Conservation (phyloP, 495 filamentous ascomycete species). For the Parathielavia hyrcaniae region DNA sequence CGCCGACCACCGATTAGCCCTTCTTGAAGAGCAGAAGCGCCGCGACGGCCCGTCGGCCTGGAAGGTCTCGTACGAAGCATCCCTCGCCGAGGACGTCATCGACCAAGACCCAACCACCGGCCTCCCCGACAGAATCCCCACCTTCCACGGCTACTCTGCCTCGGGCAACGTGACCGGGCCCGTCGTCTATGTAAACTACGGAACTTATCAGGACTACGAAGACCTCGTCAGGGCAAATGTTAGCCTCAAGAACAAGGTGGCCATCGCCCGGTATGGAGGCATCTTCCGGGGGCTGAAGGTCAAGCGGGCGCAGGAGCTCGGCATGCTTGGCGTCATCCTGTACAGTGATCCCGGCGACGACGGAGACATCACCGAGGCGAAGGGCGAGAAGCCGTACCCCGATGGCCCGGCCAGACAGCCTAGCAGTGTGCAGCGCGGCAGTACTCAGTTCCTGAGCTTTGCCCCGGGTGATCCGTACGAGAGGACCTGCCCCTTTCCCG, state of each 20-base stretch:
- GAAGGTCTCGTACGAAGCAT: constrained; percentile 71
- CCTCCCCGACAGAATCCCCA: constrained; percentile 69
- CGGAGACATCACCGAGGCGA: constrained; percentile 69
- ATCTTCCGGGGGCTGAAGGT: constrained; percentile 90
- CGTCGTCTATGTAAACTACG: constrained; percentile 81
- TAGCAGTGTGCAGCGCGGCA: constrained; percentile 88
- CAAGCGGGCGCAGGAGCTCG: constrained; percentile 85
- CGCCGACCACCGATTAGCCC: constrained; percentile 65
- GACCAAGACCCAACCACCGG: constrained; percentile 74
- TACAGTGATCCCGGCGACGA: constrained; percentile 91
- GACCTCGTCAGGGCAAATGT: constrained; percentile 73
- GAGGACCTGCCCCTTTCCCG: neutral
- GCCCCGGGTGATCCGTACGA: constrained; percentile 54
- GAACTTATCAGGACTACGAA: constrained; percentile 76
- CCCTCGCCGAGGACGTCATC: constrained; percentile 78
- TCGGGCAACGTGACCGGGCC: constrained; percentile 81
- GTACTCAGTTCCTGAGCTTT: constrained; percentile 71
- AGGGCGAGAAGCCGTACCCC: constrained; percentile 76
- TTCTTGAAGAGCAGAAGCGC: constrained; percentile 61
- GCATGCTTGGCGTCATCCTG: constrained; percentile 79
- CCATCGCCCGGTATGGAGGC: constrained; percentile 75
- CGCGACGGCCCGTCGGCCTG: constrained; percentile 35
- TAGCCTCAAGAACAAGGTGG: constrained; percentile 75
- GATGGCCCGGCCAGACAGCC: constrained; percentile 82
- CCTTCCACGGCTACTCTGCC: constrained; percentile 93